Evolutionary conservation across 352 stramenopile genomes (phyloP), one percentile per base, ranked within the genome.

Genomic region (Pythium chondricola): DNA sequence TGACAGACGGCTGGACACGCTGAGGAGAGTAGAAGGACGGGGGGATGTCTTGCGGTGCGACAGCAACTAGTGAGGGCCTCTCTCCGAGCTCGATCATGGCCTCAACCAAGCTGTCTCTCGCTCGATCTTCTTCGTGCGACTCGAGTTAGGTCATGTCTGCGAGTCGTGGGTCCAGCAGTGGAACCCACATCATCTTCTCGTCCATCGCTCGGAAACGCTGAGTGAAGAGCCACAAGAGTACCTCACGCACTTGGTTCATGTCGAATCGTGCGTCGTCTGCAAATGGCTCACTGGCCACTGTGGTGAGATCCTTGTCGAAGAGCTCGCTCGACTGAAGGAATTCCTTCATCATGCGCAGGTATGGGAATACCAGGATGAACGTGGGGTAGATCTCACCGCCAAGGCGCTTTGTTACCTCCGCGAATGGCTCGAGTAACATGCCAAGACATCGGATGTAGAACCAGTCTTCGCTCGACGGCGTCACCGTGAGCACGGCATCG

Each of bases 361-460:
- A 50, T 3, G 30, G 43, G n/a, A 50, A 41, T 2, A 21, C 32
- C 17, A 25, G 22, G 2, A 41, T 21, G 16, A 50, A 41, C 6
- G 43, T 50, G 6, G 43, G 30, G 17, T 50, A 41, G 30, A 41
- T 13, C 31, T 50, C 32, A 16, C 43, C 43, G 29, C 43, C n/a
- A 2, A 40, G 31, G 21, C 32, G 43, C 32, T 30, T 9, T 6
- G 43, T 41, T 3, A 50, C 29, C 6, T 24, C 6, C 2, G 29
- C 30, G 18, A 50, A 50, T 27, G 43, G 30, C 26, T 29, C 2
- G 2, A 50, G 32, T 17, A 50, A 6, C 18, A 6, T 33, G 3
- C 5, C 18, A 3, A 50, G 20, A 20, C 43, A 50, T 2, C 32
- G 30, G 13, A 50, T 17, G 21, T 3, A 29, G 24, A 50, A 50